Evolutionary conservation across 257 asterid genomes (phyloP).

Genomic region (Jacaranda mimosifolia): DNA sequence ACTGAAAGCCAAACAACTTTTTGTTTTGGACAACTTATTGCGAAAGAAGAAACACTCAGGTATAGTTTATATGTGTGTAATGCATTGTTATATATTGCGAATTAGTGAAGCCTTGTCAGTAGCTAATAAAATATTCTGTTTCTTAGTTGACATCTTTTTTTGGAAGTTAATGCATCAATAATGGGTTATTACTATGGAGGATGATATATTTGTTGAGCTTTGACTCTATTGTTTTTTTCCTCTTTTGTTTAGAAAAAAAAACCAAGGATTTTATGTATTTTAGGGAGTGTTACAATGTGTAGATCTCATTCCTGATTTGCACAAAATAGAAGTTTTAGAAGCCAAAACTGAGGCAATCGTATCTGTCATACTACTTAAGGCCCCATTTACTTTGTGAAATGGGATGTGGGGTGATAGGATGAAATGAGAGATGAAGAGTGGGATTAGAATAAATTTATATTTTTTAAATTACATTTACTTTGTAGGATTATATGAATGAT

Average conservation of each 20-base stretch:
- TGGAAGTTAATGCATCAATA: conserved; percentile 15
- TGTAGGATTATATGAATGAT: no score
- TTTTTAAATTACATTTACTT: no score
- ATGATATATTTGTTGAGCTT: not conserved
- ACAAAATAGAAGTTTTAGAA: no score
- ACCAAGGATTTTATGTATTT: no score
- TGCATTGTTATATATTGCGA: conserved; percentile 10
- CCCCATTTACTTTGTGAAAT: no score
- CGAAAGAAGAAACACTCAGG: conserved; percentile 87
- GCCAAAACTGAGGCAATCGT: no score
- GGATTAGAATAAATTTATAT: no score
- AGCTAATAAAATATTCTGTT: not conserved
- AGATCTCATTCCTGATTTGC: no score
- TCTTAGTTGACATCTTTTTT: conserved; percentile 5
- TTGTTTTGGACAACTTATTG: conserved; percentile 82
- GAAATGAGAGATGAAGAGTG: no score
- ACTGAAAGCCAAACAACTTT: conserved; percentile 87
- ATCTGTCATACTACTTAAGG: no score
- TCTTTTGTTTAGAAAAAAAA: not conserved
- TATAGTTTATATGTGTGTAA: conserved; percentile 33
- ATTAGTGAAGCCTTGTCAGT: conserved; percentile 18
- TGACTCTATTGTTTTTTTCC: conserved; percentile 6
- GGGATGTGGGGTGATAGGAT: no score
- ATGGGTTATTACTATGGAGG: conserved; percentile 3
- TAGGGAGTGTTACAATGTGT: no score